Base-by-base conservation (phyloP, 176 grass and related monocot species). In the Oryza nivara region DNA sequence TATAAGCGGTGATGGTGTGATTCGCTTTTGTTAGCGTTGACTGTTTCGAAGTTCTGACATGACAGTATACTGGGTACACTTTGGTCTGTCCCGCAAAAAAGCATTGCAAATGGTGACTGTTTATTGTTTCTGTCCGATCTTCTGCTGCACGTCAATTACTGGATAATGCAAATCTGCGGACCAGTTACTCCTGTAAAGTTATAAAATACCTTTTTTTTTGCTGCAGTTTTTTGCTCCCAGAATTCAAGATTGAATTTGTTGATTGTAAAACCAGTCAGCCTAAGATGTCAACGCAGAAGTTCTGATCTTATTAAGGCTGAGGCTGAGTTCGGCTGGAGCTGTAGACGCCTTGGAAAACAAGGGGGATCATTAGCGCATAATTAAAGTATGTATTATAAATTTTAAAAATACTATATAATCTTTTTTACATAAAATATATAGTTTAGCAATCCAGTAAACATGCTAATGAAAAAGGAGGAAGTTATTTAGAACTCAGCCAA, bases 1-100 rank as follows among this genome's bases (percentile, higher is more conserved):
- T 79, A 43, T 78, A 43, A 64, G 41, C 36, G 67, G 11, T 82
- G 66, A 63, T 77, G 47, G 52, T 74, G 80, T 54, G 49, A 15
- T 51, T 46, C 45, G 28, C 19, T 73, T n/a, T 79, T 88, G 19
- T 51, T 64, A 64, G 64, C 30, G n/a, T 83, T 30, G 23, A 17
- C 26, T 45, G 61, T 38, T 91, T 74, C 56, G 70, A 22, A 32
- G 26, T 80, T 30, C 12, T 22, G 45, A 48, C 28, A 43, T 88
- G 80, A 49, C 65, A 48, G 41, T 66, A 65, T 81, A 72, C 43
- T 15, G 9, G 4, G 67, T 65, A 64, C 6, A 45, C 4, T 64
- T 80, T 65, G 38, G 32, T 32, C 36, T 9, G 34, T 9, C 45
- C 54, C 41, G 73, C 15, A 30, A 7, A 30, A 30, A 65, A 14